Percentiles rank a stretch among this genome's conserved stretches.
These are phyloP conservation scores for Tulasnella sp. DNA, from an alignment of 768 basidiomycete species.

Conservation along the genomic window DNA sequence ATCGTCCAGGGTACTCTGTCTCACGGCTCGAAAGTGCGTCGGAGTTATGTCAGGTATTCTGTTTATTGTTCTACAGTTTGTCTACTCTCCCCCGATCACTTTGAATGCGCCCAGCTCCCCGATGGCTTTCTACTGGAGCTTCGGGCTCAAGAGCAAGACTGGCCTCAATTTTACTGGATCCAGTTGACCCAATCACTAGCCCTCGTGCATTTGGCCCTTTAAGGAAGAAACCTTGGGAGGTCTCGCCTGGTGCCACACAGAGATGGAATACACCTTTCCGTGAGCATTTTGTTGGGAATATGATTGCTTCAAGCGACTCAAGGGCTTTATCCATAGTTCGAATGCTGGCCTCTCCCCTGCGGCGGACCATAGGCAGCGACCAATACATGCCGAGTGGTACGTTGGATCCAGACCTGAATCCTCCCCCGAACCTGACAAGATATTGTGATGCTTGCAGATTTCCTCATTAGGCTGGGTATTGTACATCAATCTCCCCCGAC, in stretches of 20 bases:
- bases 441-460: slow-evolving; percentile 51
- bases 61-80: slow-evolving; percentile 5
- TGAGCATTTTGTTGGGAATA: background rate
- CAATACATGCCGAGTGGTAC: slow-evolving; percentile 62
- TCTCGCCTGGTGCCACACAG: background rate
- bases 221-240: slow-evolving; percentile 54
- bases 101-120: slow-evolving; percentile 70
- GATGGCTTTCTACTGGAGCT: slow-evolving; percentile 68
- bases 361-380: slow-evolving; percentile 56
- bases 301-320: background rate
- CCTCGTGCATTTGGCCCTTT: slow-evolving; percentile 51
- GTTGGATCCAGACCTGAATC: slow-evolving; percentile 33
- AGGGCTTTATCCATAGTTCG: slow-evolving; percentile 53
- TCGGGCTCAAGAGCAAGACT: slow-evolving; percentile 8
- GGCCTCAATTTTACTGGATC: slow-evolving; percentile 59
- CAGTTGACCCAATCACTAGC: slow-evolving; percentile 58
- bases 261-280: slow-evolving; percentile 31
- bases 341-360: slow-evolving; percentile 69
- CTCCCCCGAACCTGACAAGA: background rate
- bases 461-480: slow-evolving; percentile 62
- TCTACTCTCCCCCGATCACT: slow-evolving; percentile 34
- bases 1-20: background rate
- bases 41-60: slow-evolving; percentile 12
- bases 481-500: slow-evolving; percentile 22
- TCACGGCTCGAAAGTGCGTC: background rate